Conservation (phyloP, 1,139 yeast genomes). For the Candida sp. region DNA sequence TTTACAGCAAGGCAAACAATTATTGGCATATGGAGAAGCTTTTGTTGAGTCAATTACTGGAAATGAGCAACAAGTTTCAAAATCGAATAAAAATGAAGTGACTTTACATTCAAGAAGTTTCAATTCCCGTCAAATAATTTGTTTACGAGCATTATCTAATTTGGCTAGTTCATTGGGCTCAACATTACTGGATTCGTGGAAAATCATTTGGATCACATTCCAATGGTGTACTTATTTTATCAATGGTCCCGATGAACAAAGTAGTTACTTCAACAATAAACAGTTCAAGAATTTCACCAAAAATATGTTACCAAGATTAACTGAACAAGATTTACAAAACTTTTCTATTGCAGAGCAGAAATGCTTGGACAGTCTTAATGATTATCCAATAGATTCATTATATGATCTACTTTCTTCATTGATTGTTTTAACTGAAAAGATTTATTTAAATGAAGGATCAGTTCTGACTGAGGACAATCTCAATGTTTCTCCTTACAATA, state of each 20-base stretch:
- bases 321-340: conserved; percentile 44
- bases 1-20: conserved; percentile 25
- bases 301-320: conserved; percentile 21
- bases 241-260: conserved; percentile 55
- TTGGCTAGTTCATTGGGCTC: conserved; percentile 80
- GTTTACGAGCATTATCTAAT: conserved; percentile 74
- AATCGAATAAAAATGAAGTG: conserved; percentile 1
- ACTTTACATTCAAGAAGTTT: conserved; percentile 34
- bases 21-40: conserved; percentile 57
- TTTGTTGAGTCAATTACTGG: conserved; percentile 47
- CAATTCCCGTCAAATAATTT: conserved; percentile 64
- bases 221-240: conserved; percentile 72
- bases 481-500: conserved; percentile 39
- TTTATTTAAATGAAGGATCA: conserved; percentile 11
- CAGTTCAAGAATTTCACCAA: conserved; percentile 16
- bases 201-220: conserved; percentile 59
- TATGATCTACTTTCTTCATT: conserved; percentile 41
- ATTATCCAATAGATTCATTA: conserved; percentile 51
- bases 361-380: conserved; percentile 58
- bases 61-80: background rate
- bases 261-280: conserved; percentile 17
- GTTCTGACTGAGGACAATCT: conserved; percentile 5
- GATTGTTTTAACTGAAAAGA: conserved; percentile 35
- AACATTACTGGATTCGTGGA: conserved; percentile 67
- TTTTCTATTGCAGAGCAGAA: conserved; percentile 57